Evolutionary conservation across 768 basidiomycete genomes (phyloP), one percentile per base, ranked within the genome.

Genomic region (Tremella mesenterica): DNA sequence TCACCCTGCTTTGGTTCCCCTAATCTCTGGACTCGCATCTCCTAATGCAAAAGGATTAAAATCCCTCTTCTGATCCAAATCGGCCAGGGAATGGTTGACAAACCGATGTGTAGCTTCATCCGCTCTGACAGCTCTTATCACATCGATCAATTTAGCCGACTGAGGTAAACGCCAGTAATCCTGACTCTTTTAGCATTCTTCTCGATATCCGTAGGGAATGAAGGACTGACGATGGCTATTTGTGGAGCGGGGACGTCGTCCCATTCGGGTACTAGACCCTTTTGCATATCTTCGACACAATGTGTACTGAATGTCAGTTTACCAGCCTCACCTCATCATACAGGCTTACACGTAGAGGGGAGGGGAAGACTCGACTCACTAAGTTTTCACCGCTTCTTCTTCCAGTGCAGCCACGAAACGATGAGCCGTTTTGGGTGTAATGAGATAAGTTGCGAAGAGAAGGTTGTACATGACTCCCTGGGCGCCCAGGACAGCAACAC

Each of bases 21-120:
- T 89, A 44, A 83, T 75, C 61, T 80, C 78, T 81, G 93, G 92
- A 57, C 85, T 81, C 13, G 92, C 89, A 67, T 97, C 92, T 21
- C 83, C 81, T 25, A 95, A 74, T 14, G 89, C 73, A 58, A 75
- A 75, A 1, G 75, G 75, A 57, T 92, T 95, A 61, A 88, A 82
- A 71, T 96, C 93, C 30, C 80, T 81, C 29, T 79, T 70, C 27
- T 78, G 77, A 59, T 88, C 76, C 46, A 99, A 78, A 74, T 90
- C 91, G 3, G 91, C 93, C 30, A 97, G 77, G 53, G 86, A 88
- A 76, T 97, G 93, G 73, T 97, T 97, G 59, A 93, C 89, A 65
- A 96, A 96, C 46, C 75, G 79, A 66, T 97, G 92, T 0, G 86
- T 90, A 0, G 86, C 81, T 71, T 96, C 92, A 72, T 96, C 92